Conservation (phyloP, 805 yeast genomes). For the Ogataea kodamae region DNA sequence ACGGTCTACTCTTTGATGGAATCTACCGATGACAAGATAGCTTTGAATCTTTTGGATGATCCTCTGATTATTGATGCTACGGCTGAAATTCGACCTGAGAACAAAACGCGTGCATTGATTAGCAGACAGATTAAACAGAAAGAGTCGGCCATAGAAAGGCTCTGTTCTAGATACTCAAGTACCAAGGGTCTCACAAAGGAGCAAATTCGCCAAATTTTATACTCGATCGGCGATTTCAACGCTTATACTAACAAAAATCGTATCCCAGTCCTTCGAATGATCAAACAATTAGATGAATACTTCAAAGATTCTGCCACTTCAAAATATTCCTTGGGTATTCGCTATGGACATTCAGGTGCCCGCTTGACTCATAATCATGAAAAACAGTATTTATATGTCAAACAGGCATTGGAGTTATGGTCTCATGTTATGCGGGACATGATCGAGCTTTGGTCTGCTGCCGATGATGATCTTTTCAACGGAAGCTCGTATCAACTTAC, state of each 20-base stretch:
- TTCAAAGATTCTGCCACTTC: conserved; percentile 33
- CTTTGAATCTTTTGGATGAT: conserved; percentile 50
- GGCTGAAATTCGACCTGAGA: conserved; percentile 59
- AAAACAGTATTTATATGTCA: conserved; percentile 70
- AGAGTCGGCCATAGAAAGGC: conserved; percentile 62
- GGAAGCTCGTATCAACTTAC: conserved; percentile 53
- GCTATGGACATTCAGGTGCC: conserved; percentile 65
- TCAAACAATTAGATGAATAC: conserved; percentile 48
- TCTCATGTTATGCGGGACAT: conserved; percentile 73
- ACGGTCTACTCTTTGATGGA: conserved; percentile 53
- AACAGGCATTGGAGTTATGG: conserved; percentile 74
- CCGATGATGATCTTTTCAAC: conserved; percentile 67
- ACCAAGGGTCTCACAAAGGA: conserved; percentile 46
- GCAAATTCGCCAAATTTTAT: conserved; percentile 65
- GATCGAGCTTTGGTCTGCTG: conserved; percentile 72
- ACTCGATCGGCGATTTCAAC: conserved; percentile 77
- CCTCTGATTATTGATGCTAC: conserved; percentile 60
- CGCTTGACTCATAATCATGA: conserved; percentile 70
- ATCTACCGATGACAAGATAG: conserved; percentile 36
- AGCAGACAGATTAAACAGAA: conserved; percentile 60
- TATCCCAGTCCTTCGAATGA: conserved; percentile 62
- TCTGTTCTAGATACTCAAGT: conserved; percentile 48
- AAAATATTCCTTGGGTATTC: conserved; percentile 54
- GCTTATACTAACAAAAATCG: conserved; percentile 68
- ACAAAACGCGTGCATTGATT: conserved; percentile 50